Evolutionary conservation across 2,329 filamentous ascomycete genomes (phyloP).

Genomic region (Colletotrichum brevisporum): DNA sequence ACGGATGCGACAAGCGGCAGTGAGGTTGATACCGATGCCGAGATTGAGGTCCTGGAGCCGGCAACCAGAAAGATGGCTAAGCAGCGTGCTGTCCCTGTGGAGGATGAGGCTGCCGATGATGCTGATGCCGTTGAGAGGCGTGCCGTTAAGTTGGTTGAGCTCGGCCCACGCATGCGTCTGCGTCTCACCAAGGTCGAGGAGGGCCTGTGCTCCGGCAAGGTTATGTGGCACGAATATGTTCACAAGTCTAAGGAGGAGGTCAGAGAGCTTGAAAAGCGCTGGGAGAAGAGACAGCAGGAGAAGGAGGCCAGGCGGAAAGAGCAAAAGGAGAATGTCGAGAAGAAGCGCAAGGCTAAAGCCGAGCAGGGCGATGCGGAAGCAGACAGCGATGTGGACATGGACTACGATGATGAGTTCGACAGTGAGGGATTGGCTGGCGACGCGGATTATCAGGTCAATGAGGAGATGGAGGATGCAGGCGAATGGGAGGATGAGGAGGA

Average conservation of each 20-base stretch:
- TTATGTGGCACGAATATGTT: slow-evolving; percentile 98
- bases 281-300: slow-evolving; percentile 82
- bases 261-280: slow-evolving; percentile 83
- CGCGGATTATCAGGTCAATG: slow-evolving; percentile 64
- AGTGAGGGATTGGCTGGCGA: slow-evolving; percentile 66
- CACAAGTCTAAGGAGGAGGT: slow-evolving; percentile 86
- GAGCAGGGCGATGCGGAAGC: slow-evolving; percentile 52
- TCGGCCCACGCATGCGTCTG: slow-evolving; percentile 90
- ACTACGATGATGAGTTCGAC: slow-evolving; percentile 65
- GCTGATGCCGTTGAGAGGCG: slow-evolving; percentile 80
- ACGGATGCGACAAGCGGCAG: slow-evolving; percentile 89
- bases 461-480: slow-evolving; percentile 63
- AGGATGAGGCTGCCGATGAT: slow-evolving; percentile 61
- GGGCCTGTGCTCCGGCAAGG: slow-evolving; percentile 87
- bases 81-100: slow-evolving; percentile 63
- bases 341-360: slow-evolving; percentile 75
- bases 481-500: slow-evolving; percentile 68
- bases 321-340: slow-evolving; percentile 92
- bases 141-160: slow-evolving; percentile 91
- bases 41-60: slow-evolving; percentile 86
- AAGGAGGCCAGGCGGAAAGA: slow-evolving; percentile 86
- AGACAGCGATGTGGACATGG: slow-evolving; percentile 55
- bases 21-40: slow-evolving; percentile 93
- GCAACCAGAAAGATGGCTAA: slow-evolving; percentile 70
- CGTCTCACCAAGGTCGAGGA: slow-evolving; percentile 97